Evolutionary conservation across 2,329 filamentous ascomycete genomes (phyloP).

Genomic region (Teratosphaeria epicoccoides): DNA sequence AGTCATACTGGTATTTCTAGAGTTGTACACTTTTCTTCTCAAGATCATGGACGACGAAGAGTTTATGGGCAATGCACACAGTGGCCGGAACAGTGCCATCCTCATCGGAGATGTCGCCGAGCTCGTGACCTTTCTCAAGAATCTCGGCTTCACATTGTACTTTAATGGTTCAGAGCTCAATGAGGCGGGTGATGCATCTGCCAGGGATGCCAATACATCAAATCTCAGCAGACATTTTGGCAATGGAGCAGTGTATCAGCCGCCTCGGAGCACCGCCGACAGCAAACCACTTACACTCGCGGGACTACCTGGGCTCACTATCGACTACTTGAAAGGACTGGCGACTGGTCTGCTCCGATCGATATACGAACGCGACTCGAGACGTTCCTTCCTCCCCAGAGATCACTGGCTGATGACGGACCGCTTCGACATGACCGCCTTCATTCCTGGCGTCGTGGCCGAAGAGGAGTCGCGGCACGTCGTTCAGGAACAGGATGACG

Average conservation of each 20-base stretch:
- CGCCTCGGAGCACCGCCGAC: slow-evolving; percentile 11
- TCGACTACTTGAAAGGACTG: slow-evolving; percentile 68
- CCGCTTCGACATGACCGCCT: slow-evolving; percentile 75
- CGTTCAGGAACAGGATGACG: slow-evolving; percentile 53
- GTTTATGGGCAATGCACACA: slow-evolving; percentile 44
- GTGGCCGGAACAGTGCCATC: slow-evolving; percentile 52
- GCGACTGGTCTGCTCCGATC: slow-evolving; percentile 73
- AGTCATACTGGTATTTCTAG: slow-evolving; percentile 78
- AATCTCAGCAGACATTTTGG: slow-evolving; percentile 12
- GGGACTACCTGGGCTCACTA: slow-evolving; percentile 59
- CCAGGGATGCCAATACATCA: slow-evolving; percentile 9
- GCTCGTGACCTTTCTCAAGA: slow-evolving; percentile 77
- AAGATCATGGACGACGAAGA: slow-evolving; percentile 95
- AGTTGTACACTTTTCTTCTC: slow-evolving; percentile 85
- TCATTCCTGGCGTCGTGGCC: slow-evolving; percentile 72
- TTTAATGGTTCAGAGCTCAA: slow-evolving; percentile 60
- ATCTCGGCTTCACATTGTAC: slow-evolving; percentile 78
- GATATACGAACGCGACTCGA: slow-evolving; percentile 86
- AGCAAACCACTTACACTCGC: slow-evolving; percentile 39
- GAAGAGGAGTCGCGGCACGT: slow-evolving; percentile 72
- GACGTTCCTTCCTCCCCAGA: slow-evolving; percentile 70
- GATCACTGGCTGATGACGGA: slow-evolving; percentile 92
- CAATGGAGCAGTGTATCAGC: background rate
- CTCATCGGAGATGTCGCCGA: slow-evolving; percentile 59
- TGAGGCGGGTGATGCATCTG: background rate